Conservation (phyloP, 2,329 filamentous ascomycete species). For the Rasamsonia emersonii region DNA sequence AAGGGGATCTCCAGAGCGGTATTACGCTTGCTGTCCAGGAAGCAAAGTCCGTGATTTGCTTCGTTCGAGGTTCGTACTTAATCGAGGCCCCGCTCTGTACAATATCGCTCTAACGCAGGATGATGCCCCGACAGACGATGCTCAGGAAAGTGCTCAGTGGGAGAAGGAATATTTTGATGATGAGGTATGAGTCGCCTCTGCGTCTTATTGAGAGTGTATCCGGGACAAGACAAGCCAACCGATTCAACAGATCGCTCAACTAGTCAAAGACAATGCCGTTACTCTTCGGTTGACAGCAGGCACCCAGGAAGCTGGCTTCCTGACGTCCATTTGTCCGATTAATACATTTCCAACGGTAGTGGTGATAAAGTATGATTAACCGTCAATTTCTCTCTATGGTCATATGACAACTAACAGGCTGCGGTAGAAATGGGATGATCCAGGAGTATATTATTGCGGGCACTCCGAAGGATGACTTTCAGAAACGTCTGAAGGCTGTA, state of each 20-base stretch:
- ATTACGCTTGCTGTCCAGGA: constrained; percentile 67
- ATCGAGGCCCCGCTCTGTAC: constrained; percentile 11
- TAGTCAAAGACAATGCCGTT: constrained; percentile 57
- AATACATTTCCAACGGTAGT: constrained; percentile 68
- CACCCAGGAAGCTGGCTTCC: constrained; percentile 71
- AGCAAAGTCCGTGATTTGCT: constrained; percentile 72
- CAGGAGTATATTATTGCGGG: constrained; percentile 66
- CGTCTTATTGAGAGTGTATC: constrained; percentile 5
- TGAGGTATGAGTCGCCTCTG: constrained; percentile 20
- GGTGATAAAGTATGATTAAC: constrained; percentile 60
- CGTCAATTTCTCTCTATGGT: neutral
- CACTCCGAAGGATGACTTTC: constrained; percentile 57
- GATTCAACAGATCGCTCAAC: constrained; percentile 41
- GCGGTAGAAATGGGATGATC: constrained; percentile 60
- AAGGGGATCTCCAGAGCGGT: constrained; percentile 70
- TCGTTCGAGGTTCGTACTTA: constrained; percentile 59
- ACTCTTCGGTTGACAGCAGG: constrained; percentile 61
- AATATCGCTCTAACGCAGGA: constrained; percentile 8
- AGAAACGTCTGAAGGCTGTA: constrained; percentile 44
- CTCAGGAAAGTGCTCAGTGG: constrained; percentile 62
- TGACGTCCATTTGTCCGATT: constrained; percentile 77
- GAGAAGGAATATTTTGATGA: constrained; percentile 57
- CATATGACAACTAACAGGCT: neutral
- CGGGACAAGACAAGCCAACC: constrained; percentile 6
- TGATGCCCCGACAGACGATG: constrained; percentile 48